Evolutionary conservation across 179 eudicot genomes (phyloP).

Genomic region (Patellifolia procumbens): DNA sequence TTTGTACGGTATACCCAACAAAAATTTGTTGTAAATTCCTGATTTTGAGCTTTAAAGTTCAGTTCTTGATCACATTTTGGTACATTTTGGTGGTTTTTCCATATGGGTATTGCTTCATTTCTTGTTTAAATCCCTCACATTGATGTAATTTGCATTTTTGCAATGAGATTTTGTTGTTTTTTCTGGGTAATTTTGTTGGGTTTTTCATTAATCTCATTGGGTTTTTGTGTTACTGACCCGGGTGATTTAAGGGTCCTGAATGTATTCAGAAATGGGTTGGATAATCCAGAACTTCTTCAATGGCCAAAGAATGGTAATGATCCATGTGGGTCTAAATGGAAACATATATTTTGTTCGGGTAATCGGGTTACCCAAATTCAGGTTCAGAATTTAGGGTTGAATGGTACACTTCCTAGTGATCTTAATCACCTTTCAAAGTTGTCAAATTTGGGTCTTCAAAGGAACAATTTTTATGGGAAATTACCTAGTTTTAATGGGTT

Average conservation of each 20-base stretch:
- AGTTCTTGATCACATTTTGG: slow-evolving; percentile 16
- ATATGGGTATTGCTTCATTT: slow-evolving; percentile 20
- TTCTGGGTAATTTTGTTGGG: slow-evolving; percentile 15
- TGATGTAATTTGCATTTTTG: slow-evolving; percentile 20
- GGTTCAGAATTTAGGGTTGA: slow-evolving; percentile 43
- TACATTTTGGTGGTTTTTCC: not conserved
- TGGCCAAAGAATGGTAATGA: slow-evolving; percentile 46
- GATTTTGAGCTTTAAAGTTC: not conserved
- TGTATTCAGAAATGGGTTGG: slow-evolving; percentile 56
- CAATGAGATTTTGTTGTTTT: not conserved
- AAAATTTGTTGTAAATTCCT: not conserved
- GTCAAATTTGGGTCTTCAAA: slow-evolving; percentile 52
- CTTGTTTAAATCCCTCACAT: not conserved
- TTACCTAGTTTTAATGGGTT: slow-evolving; percentile 59
- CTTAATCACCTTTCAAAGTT: slow-evolving; percentile 44
- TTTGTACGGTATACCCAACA: not conserved
- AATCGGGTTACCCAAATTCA: slow-evolving; percentile 57
- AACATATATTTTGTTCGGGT: slow-evolving; percentile 45
- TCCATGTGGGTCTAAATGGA: slow-evolving; percentile 47
- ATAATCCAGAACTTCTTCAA: slow-evolving; percentile 61
- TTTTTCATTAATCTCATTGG: slow-evolving; percentile 18
- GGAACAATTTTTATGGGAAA: slow-evolving; percentile 40
- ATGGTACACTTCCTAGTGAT: slow-evolving; percentile 52
- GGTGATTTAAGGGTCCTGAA: slow-evolving; percentile 49
- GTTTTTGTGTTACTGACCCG: slow-evolving; percentile 29